Conservation (phyloP, 2,329 filamentous ascomycete genomes). For the Xylariaceae sp. region DNA sequence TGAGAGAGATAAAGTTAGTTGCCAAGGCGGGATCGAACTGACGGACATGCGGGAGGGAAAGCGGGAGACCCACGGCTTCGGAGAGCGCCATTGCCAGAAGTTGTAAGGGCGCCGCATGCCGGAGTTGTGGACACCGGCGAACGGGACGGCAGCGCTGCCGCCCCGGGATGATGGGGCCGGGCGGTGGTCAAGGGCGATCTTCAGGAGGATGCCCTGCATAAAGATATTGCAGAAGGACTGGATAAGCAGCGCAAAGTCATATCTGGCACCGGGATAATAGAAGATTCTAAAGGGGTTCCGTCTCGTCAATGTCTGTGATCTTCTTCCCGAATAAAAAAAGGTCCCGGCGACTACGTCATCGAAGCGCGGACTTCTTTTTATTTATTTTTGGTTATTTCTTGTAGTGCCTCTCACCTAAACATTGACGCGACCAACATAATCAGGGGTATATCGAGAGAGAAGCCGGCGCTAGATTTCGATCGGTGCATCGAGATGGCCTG, state of each 20-base stretch:
- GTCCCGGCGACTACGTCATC: background rate
- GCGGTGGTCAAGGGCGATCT: constrained; percentile 64
- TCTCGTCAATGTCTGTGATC: constrained; percentile 7
- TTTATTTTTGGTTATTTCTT: too few relatives aligned
- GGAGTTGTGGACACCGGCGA: constrained; percentile 47
- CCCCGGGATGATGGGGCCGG: constrained; percentile 55
- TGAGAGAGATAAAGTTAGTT: constrained; percentile 32
- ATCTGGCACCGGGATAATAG: constrained; percentile 63
- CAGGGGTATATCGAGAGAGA: constrained; percentile 65
- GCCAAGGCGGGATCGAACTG: background rate
- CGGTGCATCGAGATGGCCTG: constrained; percentile 61
- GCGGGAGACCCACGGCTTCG: constrained; percentile 52
- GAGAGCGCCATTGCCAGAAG: constrained; percentile 77
- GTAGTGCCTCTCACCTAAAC: constrained; percentile 44
- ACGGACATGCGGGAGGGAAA: background rate
- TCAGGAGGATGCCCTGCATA: constrained; percentile 59
- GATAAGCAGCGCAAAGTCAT: constrained; percentile 57
- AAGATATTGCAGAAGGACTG: constrained; percentile 62
- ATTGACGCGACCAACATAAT: constrained; percentile 68
- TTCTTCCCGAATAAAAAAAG: background rate
- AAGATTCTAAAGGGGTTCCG: constrained; percentile 49
- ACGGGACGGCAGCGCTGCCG: constrained; percentile 57
- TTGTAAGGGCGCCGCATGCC: constrained; percentile 58
- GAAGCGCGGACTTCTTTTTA: too few relatives aligned
- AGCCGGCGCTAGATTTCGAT: constrained; percentile 59